These are phyloP conservation scores for Aureobasidium sp. DNA, from an alignment of 2,329 filamentous ascomycete species.

Conservation along the genomic window DNA sequence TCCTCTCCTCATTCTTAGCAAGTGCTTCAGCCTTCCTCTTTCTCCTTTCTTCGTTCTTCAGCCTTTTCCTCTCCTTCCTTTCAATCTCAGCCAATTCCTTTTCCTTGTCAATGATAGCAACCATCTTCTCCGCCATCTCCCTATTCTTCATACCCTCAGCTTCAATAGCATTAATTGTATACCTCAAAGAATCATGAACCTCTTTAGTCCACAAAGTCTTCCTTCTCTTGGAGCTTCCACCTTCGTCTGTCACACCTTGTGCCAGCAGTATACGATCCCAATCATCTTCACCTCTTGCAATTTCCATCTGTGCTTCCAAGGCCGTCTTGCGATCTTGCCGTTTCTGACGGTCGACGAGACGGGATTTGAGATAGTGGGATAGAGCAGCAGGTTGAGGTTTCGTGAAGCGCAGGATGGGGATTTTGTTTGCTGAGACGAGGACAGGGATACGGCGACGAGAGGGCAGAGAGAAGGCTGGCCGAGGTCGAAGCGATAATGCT, in stretches of 20 bases:
- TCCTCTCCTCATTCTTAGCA: background rate
- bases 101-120: slow-evolving; percentile 43
- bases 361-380: slow-evolving; percentile 51
- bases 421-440: slow-evolving; percentile 48
- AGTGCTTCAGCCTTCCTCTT: slow-evolving; percentile 14
- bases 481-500: slow-evolving; percentile 22
- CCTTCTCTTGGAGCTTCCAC: slow-evolving; percentile 11
- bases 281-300: slow-evolving; percentile 40
- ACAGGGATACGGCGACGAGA: slow-evolving; percentile 53
- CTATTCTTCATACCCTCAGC: slow-evolving; percentile 25
- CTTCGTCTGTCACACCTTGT: slow-evolving; percentile 13
- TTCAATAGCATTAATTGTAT: slow-evolving; percentile 15
- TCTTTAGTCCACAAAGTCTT: slow-evolving; percentile 29
- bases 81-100: slow-evolving; percentile 37
- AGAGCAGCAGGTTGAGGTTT: slow-evolving; percentile 60
- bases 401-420: slow-evolving; percentile 59
- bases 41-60: slow-evolving; percentile 16
- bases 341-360: slow-evolving; percentile 39
- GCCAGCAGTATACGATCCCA: slow-evolving; percentile 42
- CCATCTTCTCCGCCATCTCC: slow-evolving; percentile 36
- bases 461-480: slow-evolving; percentile 33
- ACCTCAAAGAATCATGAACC: slow-evolving; percentile 18
- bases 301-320: slow-evolving; percentile 36
- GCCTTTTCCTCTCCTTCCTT: slow-evolving; percentile 20
- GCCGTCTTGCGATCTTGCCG: slow-evolving; percentile 35